These are phyloP conservation scores for Venustampulla echinocandica DNA, from an alignment of 495 filamentous ascomycete genomes.

Conservation along the genomic window DNA sequence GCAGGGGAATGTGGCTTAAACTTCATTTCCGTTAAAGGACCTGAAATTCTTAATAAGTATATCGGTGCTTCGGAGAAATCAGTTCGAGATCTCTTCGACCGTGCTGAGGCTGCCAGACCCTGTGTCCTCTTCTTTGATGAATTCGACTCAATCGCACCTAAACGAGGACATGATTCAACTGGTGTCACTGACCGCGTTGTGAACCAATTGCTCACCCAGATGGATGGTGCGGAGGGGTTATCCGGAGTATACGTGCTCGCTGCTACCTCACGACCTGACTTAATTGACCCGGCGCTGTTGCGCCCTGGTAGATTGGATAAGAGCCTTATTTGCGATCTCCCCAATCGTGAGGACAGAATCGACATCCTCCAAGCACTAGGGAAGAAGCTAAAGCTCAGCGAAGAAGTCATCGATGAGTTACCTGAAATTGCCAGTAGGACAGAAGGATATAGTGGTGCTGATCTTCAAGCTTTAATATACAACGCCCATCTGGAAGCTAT, in stretches of 20 bases:
- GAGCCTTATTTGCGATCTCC: slow-evolving; percentile 81
- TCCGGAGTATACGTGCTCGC: slow-evolving; percentile 93
- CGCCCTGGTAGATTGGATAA: slow-evolving; percentile 89
- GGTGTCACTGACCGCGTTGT: slow-evolving; percentile 98
- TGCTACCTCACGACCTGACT: slow-evolving; percentile 80
- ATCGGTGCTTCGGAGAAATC: slow-evolving; percentile 94
- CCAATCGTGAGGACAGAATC: slow-evolving; percentile 62
- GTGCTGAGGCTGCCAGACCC: slow-evolving; percentile 79
- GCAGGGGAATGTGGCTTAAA: slow-evolving; percentile 94
- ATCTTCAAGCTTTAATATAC: slow-evolving; percentile 89
- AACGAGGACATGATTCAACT: slow-evolving; percentile 91
- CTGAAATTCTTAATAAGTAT: slow-evolving; percentile 97
- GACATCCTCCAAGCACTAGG: slow-evolving; percentile 82
- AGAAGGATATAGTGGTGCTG: slow-evolving; percentile 89
- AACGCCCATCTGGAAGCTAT: slow-evolving; percentile 97
- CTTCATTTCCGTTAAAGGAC: slow-evolving; percentile 96
- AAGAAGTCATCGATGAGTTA: slow-evolving; percentile 47
- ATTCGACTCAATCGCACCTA: slow-evolving; percentile 94
- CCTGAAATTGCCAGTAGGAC: slow-evolving; percentile 65
- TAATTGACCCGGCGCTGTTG: slow-evolving; percentile 89
- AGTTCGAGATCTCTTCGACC: slow-evolving; percentile 88
- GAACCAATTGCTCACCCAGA: slow-evolving; percentile 94
- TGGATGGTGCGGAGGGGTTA: slow-evolving; percentile 95
- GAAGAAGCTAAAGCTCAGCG: slow-evolving; percentile 62
- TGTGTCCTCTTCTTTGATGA: slow-evolving; percentile 97